Evolutionary conservation across 2,329 filamentous ascomycete genomes (phyloP), one percentile per base, ranked within the genome.

Genomic region (Calycina herbarum): DNA sequence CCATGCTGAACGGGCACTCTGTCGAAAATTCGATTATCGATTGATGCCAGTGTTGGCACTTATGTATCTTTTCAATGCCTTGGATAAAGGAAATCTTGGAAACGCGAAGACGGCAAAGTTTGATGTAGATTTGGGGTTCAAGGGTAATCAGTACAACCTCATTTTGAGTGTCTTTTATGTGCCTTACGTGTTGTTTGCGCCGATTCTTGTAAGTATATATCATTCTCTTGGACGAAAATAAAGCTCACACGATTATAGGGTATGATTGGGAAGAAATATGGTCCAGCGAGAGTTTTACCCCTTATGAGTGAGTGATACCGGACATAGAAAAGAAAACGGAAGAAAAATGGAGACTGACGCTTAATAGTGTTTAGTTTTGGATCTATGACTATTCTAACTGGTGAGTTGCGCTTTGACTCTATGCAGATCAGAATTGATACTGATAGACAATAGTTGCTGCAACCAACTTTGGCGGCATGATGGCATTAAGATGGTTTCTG

Each of bases 151-250:
- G 74, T 91, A 92, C 78, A 92, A 91, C 74, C 82, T 87, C 33
- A 83, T 92, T 59, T 77, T 92, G 42, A 84, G 82, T 61, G 87
- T 93, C 69, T 93, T 93, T 80, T 93, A 90, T 76, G 81, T 93
- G 6, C 90, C 90, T 0, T 92, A 90, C 74, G 89, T 92, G 42
- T 73, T 93, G 2, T 89, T 87, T 63, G 89, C 88, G 1, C 88
- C 88, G 0, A 85, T 87, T 1, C 77, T 91, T 17, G 78, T 79
- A 61, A 66, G 70, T 70, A 15, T 4, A 62, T 65, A 72, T 69
- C 70, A 65, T 24, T 88, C 92, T 78, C 73, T 90, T 4, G 89
- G 88, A 62, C 92, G 90, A 78, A 87, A 85, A 67, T 89, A 82
- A 72, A 88, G 88, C 0, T 86, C 89, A 0, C 48, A 27, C 10